Conservation (phyloP, 2,329 filamentous ascomycete species). For the Fonsecaea nubica region DNA sequence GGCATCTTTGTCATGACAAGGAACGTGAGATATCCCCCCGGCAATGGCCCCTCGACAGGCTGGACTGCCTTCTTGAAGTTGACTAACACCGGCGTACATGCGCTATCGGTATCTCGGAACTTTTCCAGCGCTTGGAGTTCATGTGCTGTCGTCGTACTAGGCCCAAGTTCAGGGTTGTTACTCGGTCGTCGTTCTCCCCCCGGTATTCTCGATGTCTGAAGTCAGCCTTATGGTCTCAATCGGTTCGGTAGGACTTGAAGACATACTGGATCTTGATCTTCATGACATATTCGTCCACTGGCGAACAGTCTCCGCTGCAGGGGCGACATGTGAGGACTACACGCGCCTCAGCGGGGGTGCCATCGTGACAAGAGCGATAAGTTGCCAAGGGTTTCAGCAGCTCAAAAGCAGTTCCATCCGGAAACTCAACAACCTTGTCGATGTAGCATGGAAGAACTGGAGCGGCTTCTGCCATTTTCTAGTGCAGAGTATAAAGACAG, state of each 20-base stretch:
- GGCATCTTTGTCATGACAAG: slow-evolving; percentile 41
- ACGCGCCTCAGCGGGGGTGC: slow-evolving; percentile 34
- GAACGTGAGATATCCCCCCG: slow-evolving; percentile 40
- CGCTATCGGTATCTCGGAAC: slow-evolving; percentile 32
- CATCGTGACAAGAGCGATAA: slow-evolving; percentile 38
- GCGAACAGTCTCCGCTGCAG: not conserved
- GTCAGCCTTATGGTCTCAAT: slow-evolving; percentile 9
- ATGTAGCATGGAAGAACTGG: slow-evolving; percentile 30
- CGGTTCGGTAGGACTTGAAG: not conserved
- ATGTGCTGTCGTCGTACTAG: slow-evolving; percentile 37
- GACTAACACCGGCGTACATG: slow-evolving; percentile 38
- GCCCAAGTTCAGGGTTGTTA: slow-evolving; percentile 24
- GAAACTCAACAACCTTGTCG: slow-evolving; percentile 29
- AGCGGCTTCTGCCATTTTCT: slow-evolving; percentile 12
- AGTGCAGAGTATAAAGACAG: not conserved
- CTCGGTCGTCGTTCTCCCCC: slow-evolving; percentile 22
- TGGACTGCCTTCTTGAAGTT: slow-evolving; percentile 36
- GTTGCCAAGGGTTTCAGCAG: slow-evolving; percentile 35
- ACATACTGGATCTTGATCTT: slow-evolving; percentile 39
- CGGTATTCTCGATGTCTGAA: slow-evolving; percentile 25
- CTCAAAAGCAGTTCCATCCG: slow-evolving; percentile 29
- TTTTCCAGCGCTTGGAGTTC: slow-evolving; percentile 39
- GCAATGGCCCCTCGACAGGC: slow-evolving; percentile 34
- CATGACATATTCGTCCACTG: slow-evolving; percentile 32
- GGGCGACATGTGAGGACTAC: slow-evolving; percentile 37